Evolutionary conservation across 805 yeast genomes (phyloP).

Genomic region (Blastobotrys muscicola): DNA sequence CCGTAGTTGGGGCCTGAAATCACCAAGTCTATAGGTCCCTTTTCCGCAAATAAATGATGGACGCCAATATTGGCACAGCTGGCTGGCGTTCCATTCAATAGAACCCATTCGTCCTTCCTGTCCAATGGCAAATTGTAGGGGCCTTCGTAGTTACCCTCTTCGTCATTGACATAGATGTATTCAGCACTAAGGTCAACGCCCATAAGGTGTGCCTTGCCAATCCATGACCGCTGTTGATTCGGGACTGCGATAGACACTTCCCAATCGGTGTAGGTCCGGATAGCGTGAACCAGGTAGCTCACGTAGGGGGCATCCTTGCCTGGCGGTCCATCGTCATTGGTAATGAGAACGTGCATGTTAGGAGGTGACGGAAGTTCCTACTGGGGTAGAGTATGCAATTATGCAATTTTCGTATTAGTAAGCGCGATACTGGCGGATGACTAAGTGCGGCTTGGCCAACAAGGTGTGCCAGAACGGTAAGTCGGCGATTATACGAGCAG

Average conservation of each 20-base stretch:
- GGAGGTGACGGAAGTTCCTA: neutral
- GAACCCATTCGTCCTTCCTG: conserved; percentile 45
- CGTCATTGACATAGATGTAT: conserved; percentile 18
- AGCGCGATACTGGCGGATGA: too few species aligned
- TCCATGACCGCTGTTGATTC: conserved; percentile 81
- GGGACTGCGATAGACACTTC: conserved; percentile 78
- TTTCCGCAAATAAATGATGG: conserved; percentile 48
- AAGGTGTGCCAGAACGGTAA: too few species aligned
- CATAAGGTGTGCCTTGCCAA: conserved; percentile 86
- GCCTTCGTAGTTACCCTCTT: conserved; percentile 22
- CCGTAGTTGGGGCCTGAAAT: conserved; percentile 96
- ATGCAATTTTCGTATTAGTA: too few species aligned
- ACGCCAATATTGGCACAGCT: conserved; percentile 88
- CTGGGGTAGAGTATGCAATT: too few species aligned
- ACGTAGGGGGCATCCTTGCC: conserved; percentile 80
- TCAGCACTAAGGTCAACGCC: conserved; percentile 46
- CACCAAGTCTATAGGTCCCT: conserved; percentile 69
- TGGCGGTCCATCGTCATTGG: conserved; percentile 96
- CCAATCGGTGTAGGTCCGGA: conserved; percentile 66
- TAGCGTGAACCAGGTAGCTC: conserved; percentile 66
- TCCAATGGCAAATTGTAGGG: conserved; percentile 21
- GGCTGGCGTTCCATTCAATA: conserved; percentile 92
- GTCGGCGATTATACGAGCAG: too few species aligned
- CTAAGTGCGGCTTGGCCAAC: too few species aligned
- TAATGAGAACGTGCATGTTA: conserved; percentile 30